Evolutionary conservation across 2,329 filamentous ascomycete genomes (phyloP), one percentile per base, ranked within the genome.

Genomic region (Mycogone perniciosa): DNA sequence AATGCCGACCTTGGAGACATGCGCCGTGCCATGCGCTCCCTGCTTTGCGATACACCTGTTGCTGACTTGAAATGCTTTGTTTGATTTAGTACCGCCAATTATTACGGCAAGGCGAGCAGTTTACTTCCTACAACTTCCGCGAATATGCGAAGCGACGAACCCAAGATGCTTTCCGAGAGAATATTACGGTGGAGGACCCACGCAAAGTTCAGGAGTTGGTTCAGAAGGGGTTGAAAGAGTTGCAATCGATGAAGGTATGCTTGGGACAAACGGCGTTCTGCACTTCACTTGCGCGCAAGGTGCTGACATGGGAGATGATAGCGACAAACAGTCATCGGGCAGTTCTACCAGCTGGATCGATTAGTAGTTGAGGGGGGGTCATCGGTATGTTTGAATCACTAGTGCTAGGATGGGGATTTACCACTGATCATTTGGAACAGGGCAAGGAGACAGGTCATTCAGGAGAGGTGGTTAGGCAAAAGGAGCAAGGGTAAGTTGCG

Each of bases 41-140:
- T 33, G 30, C 46, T 41, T 41, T 27, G 10, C 6, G 13, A 20
- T 26, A 7, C 3, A 38, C 11, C 11, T 13, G 8, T 6, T 31
- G 11, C 13, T 34, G 46, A 49, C 41, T n/a, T n/a, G n/a, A n/a
- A n/a, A n/a, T n/a, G n/a, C n/a, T n/a, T n/a, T n/a, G n/a, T n/a
- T n/a, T n/a, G 33, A 13, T 7, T 11, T 57, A 96, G 91, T 97
- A 96, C 72, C 91, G 93, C 59, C 92, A 92, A 64, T 76, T 99
- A 62, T 77, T 97, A 63, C 87, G 91, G 61, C 87, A 93, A 69
- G 84, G 89, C 56, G 78, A 80, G 55, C 88, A 96, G 65, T 97
- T 99, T 70, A 82, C 89, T 56, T 83, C 87, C 60, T 99, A 97
- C 77, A 99, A 97, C 74, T 99, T 96, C 79, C 84, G 93, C 72